A percentile compares a stretch with the other conserved stretches of the same genome.
phyloP scores from a whole-genome alignment of 257 asterid genomes.

The Verbascum thapsus region DNA sequence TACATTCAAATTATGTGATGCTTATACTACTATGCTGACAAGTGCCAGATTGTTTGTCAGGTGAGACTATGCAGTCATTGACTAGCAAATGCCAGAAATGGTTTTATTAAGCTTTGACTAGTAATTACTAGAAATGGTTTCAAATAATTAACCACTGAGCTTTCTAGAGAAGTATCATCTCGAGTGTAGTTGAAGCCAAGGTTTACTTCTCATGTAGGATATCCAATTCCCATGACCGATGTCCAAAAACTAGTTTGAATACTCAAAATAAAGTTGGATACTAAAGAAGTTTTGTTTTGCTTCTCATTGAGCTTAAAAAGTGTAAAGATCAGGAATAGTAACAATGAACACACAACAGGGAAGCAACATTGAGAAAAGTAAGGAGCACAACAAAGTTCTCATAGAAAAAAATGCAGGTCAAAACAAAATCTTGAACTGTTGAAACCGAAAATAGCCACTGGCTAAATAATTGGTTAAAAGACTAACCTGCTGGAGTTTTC shows the following conservation, averaged over 20 bases:
- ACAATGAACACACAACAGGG: background rate
- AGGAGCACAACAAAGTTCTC: background rate
- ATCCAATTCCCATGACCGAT: conserved; percentile 8
- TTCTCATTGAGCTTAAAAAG: background rate
- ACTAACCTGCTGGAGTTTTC: conserved; percentile 50
- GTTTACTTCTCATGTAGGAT: background rate
- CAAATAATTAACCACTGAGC: background rate
- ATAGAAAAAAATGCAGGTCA: background rate
- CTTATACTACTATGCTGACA: background rate
- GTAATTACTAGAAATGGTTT: background rate
- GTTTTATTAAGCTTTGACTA: background rate
- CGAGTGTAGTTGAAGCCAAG: background rate
- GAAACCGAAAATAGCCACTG: background rate
- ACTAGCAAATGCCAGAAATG: background rate
- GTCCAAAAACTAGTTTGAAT: too few relatives aligned
- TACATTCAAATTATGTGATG: background rate
- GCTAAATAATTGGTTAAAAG: background rate
- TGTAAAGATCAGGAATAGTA: conserved; percentile 8
- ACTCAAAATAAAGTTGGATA: background rate
- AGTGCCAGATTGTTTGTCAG: background rate
- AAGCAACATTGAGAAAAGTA: background rate
- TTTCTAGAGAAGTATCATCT: background rate
- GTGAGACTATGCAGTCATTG: background rate
- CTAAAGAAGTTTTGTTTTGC: background rate
- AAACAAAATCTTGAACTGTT: background rate